These are phyloP conservation scores for Russula sp. DNA, from an alignment of 768 basidiomycete species.

Conservation along the genomic window DNA sequence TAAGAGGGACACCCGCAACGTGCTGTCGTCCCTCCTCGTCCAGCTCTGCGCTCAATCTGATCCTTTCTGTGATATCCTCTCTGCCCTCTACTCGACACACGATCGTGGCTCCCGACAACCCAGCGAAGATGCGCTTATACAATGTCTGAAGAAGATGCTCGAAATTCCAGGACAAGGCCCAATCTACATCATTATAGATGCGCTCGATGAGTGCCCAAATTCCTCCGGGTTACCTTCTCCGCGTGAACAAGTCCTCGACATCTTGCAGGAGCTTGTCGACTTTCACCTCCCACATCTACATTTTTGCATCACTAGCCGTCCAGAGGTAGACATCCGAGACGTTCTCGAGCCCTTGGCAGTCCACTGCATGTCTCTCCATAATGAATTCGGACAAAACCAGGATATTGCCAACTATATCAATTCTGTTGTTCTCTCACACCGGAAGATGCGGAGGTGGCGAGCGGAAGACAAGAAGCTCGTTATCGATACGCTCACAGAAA, in stretches of 20 bases:
- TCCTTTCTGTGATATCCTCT: background rate
- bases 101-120: background rate
- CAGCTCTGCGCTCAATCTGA: background rate
- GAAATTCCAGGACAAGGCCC: background rate
- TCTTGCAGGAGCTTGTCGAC: background rate
- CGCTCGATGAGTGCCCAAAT: background rate
- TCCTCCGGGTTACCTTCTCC: background rate
- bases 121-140: background rate
- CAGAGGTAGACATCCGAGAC: no score
- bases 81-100: background rate
- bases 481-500: no score
- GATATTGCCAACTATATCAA: no score
- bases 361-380: no score
- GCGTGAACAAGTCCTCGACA: background rate
- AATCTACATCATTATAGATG: background rate
- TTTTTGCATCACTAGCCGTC: no score
- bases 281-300: background rate
- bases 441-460: no score
- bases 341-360: no score
- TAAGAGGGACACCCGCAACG: background rate
- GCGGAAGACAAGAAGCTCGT: no score
- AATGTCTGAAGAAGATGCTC: background rate
- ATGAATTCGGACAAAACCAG: no score
- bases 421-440: no score
- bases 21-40: background rate